Conservation (phyloP, 176 grass and related monocot genomes). For the Eragrostis curvula region DNA sequence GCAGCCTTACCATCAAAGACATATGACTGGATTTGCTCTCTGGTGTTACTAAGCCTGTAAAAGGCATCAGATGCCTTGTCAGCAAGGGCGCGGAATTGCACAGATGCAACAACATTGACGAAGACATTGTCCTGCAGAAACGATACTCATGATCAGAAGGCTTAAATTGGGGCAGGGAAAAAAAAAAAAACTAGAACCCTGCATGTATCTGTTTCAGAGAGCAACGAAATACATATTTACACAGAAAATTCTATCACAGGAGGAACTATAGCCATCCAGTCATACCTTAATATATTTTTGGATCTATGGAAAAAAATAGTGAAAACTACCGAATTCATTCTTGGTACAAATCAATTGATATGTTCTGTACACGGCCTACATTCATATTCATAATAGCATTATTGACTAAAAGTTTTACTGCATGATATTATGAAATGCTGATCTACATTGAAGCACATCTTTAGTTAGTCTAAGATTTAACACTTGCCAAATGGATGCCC, state of each 20-base stretch:
- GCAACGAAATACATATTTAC: constrained; percentile 5
- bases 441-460: not conserved
- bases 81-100: constrained; percentile 81
- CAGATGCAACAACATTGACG: constrained; percentile 88
- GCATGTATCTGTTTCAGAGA: not conserved
- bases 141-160: not conserved
- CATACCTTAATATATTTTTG: not conserved
- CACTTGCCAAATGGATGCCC: not conserved
- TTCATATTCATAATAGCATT: not conserved
- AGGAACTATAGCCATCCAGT: not conserved
- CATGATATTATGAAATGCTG: not conserved
- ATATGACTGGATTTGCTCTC: constrained; percentile 89
- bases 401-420: not conserved
- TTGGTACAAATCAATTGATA: not conserved
- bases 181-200: not conserved
- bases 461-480: not conserved
- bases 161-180: not conserved
- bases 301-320: not conserved
- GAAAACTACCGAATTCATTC: not conserved
- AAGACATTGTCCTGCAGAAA: constrained; percentile 92
- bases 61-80: constrained; percentile 86
- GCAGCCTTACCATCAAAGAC: constrained; percentile 81
- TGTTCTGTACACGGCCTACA: not conserved
- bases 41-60: constrained; percentile 87
- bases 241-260: not conserved